These are phyloP conservation scores for Mycena belliarum DNA, from an alignment of 768 basidiomycete species.

Conservation along the genomic window DNA sequence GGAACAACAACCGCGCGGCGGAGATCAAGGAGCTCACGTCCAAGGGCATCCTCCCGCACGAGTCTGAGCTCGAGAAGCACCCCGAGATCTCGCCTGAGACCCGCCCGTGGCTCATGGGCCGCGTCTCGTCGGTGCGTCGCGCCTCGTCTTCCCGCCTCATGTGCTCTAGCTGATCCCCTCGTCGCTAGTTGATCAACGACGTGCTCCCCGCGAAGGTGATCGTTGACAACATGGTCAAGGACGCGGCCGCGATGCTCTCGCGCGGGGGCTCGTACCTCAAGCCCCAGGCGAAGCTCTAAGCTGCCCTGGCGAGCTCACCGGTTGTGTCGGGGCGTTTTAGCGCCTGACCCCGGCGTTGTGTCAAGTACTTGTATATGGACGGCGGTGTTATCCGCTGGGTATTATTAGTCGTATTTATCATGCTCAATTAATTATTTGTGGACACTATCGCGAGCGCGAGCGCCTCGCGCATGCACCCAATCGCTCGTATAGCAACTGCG, in stretches of 20 bases:
- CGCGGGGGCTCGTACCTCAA: slow-evolving; percentile 6
- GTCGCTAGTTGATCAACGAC: slow-evolving; percentile 54
- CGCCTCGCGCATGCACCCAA: no score
- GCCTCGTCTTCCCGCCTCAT: not conserved
- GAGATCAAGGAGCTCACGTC: slow-evolving; percentile 84
- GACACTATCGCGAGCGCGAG: no score
- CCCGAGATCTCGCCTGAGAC: slow-evolving; percentile 75
- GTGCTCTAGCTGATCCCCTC: slow-evolving; percentile 35
- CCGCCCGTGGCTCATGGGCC: slow-evolving; percentile 82
- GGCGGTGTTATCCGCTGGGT: not conserved
- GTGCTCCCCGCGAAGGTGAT: slow-evolving; percentile 77
- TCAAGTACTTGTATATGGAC: no score
- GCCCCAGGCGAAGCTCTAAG: slow-evolving; percentile 45
- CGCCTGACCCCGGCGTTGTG: no score
- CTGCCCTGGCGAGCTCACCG: no score
- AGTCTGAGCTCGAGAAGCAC: slow-evolving; percentile 72
- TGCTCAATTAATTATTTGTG: not conserved
- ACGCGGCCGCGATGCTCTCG: slow-evolving; percentile 1
- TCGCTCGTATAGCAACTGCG: no score
- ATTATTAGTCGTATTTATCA: not conserved
- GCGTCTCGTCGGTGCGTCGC: slow-evolving; percentile 54
- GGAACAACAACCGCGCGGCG: slow-evolving; percentile 70
- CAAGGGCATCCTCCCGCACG: slow-evolving; percentile 77
- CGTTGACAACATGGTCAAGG: slow-evolving; percentile 14
- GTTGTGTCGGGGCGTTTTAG: no score